Base-by-base conservation (phyloP, 2,329 filamentous ascomycete genomes). In the Fusarium marasasianum region DNA sequence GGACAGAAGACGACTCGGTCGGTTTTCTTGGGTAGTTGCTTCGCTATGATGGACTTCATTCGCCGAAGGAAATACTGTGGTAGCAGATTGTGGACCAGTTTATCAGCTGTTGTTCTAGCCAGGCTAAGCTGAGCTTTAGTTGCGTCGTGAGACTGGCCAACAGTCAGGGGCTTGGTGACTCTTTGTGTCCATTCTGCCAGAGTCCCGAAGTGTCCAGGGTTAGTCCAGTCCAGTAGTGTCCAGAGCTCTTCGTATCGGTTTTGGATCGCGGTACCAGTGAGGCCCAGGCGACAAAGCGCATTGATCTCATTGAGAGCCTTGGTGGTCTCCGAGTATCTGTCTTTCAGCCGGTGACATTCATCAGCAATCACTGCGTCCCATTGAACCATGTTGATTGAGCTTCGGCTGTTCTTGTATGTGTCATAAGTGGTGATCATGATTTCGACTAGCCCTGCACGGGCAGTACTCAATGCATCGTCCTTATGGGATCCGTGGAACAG, bases 161-260 rank as follows among this genome's bases (percentile, higher is more conserved):
- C 85, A 62, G 93, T 94, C 62, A 99, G 85, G 0, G 96, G 96
- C 29, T 91, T 89, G 60, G 92, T 91, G 66, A 99, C 94, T 43
- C 89, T 91, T 26, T 88, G 86, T 77, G 91, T 92, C 96, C 96
- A 99, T 47, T 93, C 93, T 10, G 88, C 85, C 15, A 93, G 78
- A 1, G 86, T 86, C 22, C 89, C 89, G 62, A 91, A 89, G 53
- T 87, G 83, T 0, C 95, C 96, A 0, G 96, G 96, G 76, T 97
- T 96, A 0, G 95, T 95, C 96, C 96, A 99, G 80, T 99, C 97
- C 6, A 99, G 86, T 1, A 99, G 86, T 0, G 95, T 97, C 96
- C 96, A 99, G 2, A 99, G 87, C 81, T 99, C 96, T 80, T 98
- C 94, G 80, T 99, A 99, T 75, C 94, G 96, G 82, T 99, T 99